Base-by-base conservation (phyloP, 2,329 filamentous ascomycete genomes). In the Didymella pomorum region DNA sequence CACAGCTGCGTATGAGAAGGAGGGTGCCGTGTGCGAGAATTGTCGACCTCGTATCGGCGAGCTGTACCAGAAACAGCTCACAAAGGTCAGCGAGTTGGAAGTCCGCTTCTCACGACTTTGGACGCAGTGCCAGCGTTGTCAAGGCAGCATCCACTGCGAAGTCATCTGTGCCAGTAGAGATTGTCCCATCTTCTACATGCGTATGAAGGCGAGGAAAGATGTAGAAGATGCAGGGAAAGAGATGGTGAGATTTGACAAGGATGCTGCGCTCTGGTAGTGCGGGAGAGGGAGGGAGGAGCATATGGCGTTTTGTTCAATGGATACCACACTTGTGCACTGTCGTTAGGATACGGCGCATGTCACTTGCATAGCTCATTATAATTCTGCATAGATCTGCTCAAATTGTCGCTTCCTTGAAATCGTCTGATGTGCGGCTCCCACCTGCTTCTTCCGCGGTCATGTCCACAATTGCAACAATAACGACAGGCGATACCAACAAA, bases 171-270 rank as follows among this genome's bases (percentile, higher is more conserved):
- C 90, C 63, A 94, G 90, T 76, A 91, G 93, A 76, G 95, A 99
- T 81, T 99, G 95, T 75, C 95, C 95, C 1, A 99, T 99, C 72
- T 99, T 99, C 79, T 99, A 99, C 78, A 99, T 99, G 95, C 88
- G 95, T 4, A 99, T 99, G 95, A 99, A 99, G 84, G 94, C 94
- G 29, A 96, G 97, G 85, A 99, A 99, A 83, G 95, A 99, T 76
- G 88, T 98, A 37, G 94, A 98, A 78, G 95, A 99, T 80, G 89
- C 89, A 1, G 92, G 93, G 56, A 96, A 92, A 80, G 95, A 99
- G 77, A 78, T 99, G 70, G 86, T 86, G 68, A 83, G 95, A 69
- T 99, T 99, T 79, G 95, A 99, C 79, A 86, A 88, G 64, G 93
- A 97, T 78, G 86, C 87, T 70, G 89, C 90, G 56, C 86, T 91